Evolutionary conservation across 176 grass and related monocot species (phyloP), one percentile per base, ranked within the genome.

Genomic region (Carex cristatella): DNA sequence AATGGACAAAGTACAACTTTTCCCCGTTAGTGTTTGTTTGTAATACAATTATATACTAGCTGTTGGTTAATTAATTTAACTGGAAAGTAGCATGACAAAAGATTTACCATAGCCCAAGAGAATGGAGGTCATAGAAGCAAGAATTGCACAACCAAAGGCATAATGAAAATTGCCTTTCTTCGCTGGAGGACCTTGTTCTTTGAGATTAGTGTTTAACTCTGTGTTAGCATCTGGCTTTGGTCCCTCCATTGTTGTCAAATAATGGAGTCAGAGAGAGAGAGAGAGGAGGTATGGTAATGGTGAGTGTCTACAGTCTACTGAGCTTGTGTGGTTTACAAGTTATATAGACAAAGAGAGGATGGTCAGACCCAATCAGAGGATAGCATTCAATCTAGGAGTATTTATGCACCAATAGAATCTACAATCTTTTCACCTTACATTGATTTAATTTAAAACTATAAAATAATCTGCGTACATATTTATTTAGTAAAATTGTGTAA

Each of bases 101-200:
- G 4, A 16, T 15, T 16, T 81, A 91, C 92, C 92, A 67, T 94
- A 94, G 63, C 92, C 92, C 59, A 89, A 92, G 71, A 97, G 81
- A 92, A 97, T 88, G 88, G 94, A 97, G 81, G 94, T 88, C 94
- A 97, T 97, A 85, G 94, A 97, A 32, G 94, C 91, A 61, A 97
- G 89, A 65, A 91, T 88, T n/a, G 94, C 87, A 59, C 91, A 97
- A 51, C 86, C 79, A 79, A 91, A 91, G 75, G 94, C 91, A 65
- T 87, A 94, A 51, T 0, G 30, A 8, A 92, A 85, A 77, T 83
- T 94, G 86, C 88, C 84, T 14, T 33, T 90, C 12, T 56, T 92
- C 82, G 58, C 46, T 5, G 80, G 84, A 78, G 61, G 56, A 10
- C 82, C 57, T 66, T 83, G 82, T 68, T 59, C 48, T 48, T 90